Evolutionary conservation across 2,329 filamentous ascomycete species (phyloP).

Genomic region (Verticillium alfalfae): DNA sequence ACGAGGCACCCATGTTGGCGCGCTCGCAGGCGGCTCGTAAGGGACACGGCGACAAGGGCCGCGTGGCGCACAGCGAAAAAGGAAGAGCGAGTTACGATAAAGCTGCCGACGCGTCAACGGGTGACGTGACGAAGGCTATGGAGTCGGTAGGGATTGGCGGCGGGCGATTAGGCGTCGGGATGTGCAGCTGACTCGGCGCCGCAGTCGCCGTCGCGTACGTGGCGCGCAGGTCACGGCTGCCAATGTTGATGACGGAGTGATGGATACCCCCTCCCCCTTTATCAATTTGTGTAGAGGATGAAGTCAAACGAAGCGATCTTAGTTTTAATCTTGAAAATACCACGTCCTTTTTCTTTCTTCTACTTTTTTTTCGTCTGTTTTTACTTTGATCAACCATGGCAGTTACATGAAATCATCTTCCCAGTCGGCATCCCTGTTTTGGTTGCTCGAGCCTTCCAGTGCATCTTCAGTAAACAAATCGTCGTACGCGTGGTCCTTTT

Average conservation of each 20-base stretch:
- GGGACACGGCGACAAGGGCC: not conserved
- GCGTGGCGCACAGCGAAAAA: not conserved
- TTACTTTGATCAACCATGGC: not conserved
- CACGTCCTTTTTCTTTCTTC: not conserved
- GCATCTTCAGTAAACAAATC: constrained; percentile 83
- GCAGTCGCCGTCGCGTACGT: not conserved
- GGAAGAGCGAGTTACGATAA: not conserved
- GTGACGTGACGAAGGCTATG: constrained; percentile 16
- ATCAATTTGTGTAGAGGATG: not conserved
- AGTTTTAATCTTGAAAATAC: not conserved
- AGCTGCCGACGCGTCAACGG: not conserved
- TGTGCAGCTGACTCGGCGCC: constrained; percentile 12
- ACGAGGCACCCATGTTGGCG: constrained; percentile 4
- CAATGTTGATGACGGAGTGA: not conserved
- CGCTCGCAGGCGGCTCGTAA: not conserved
- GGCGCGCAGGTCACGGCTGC: not conserved
- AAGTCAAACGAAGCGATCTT: not conserved
- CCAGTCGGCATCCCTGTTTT: constrained; percentile 71
- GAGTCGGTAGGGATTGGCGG: constrained; percentile 25
- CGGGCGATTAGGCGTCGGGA: constrained; percentile 12
- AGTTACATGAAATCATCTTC: constrained; percentile 88
- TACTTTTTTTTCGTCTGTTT: not conserved
- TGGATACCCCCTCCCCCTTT: constrained; percentile 8
- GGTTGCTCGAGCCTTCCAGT: constrained; percentile 73
- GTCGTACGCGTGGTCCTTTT: constrained; percentile 97